These are phyloP conservation scores for Lagerstroemia speciosa DNA, from an alignment of 345 rosid genomes.

Conservation along the genomic window DNA sequence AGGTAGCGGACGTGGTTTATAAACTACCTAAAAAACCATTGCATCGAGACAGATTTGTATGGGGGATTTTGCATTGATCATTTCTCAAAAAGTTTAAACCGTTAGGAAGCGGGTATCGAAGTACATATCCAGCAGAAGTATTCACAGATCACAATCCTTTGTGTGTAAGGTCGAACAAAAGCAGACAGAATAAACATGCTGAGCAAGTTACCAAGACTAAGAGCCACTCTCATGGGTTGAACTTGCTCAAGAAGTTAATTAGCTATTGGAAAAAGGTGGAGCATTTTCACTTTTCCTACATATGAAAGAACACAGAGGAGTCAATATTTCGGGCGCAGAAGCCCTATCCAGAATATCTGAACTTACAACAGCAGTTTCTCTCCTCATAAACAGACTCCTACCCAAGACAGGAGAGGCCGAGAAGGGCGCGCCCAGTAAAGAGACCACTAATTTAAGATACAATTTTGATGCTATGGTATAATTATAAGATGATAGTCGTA, in stretches of 20 bases:
- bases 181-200: not conserved
- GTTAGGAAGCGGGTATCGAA: not conserved
- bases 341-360: not conserved
- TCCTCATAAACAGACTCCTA: not conserved
- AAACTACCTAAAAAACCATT: too few relatives aligned
- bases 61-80: too few relatives aligned
- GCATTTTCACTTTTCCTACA: not conserved
- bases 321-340: not conserved
- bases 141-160: not conserved
- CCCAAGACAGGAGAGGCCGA: not conserved
- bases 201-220: not conserved
- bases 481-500: not conserved
- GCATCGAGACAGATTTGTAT: too few relatives aligned
- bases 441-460: not conserved
- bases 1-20: too few relatives aligned
- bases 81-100: not conserved
- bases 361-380: too few relatives aligned
- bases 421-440: not conserved
- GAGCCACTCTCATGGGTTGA: not conserved
- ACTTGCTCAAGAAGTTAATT: not conserved
- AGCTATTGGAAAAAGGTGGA: not conserved
- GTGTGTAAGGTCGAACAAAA: not conserved
- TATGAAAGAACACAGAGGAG: not conserved
- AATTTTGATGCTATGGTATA: not conserved
- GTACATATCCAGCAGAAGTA: not conserved